phyloP scores from a whole-genome alignment of 176 grass and related monocot species.

The Oryza glumipatula region DNA sequence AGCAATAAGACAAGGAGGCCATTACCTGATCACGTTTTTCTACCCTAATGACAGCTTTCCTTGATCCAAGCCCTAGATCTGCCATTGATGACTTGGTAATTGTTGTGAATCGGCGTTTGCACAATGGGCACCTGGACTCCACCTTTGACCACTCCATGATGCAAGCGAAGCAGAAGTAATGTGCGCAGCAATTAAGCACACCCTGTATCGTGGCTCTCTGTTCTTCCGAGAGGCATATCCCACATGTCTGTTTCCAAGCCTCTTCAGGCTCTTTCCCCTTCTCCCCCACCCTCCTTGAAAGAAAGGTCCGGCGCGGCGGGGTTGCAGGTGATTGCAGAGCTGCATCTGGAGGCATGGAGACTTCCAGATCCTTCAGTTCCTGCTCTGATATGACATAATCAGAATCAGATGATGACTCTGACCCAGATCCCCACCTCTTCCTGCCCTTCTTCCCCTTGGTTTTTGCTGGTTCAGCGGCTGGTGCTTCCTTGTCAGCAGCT shows the following conservation, averaged over 20 bases:
- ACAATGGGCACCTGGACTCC: slow-evolving; percentile 73
- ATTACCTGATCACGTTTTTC: slow-evolving; percentile 79
- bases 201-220: slow-evolving; percentile 65
- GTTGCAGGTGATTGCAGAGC: slow-evolving; percentile 18
- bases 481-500: slow-evolving; percentile 35
- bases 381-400: slow-evolving; percentile 72
- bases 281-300: slow-evolving; percentile 42
- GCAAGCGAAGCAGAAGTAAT: slow-evolving; percentile 82
- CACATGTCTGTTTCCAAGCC: slow-evolving; percentile 57
- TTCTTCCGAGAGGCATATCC: slow-evolving; percentile 79
- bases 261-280: slow-evolving; percentile 60
- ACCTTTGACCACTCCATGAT: slow-evolving; percentile 89
- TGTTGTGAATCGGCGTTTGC: slow-evolving; percentile 69
- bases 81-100: slow-evolving; percentile 69
- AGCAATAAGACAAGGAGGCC: slow-evolving; percentile 18
- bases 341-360: slow-evolving; percentile 36
- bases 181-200: slow-evolving; percentile 72
- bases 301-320: slow-evolving; percentile 38
- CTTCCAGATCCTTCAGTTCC: slow-evolving; percentile 45
- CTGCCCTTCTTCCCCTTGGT: slow-evolving; percentile 50
- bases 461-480: background rate
- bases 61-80: slow-evolving; percentile 49
- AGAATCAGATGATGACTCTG: slow-evolving; percentile 55
- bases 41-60: slow-evolving; percentile 64
- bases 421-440: slow-evolving; percentile 41